A percentile compares a stretch with the other conserved stretches of the same genome.
Evolutionary conservation across 169 alveolate genomes (phyloP).

Genomic region (Eimeria praecox): DNA sequence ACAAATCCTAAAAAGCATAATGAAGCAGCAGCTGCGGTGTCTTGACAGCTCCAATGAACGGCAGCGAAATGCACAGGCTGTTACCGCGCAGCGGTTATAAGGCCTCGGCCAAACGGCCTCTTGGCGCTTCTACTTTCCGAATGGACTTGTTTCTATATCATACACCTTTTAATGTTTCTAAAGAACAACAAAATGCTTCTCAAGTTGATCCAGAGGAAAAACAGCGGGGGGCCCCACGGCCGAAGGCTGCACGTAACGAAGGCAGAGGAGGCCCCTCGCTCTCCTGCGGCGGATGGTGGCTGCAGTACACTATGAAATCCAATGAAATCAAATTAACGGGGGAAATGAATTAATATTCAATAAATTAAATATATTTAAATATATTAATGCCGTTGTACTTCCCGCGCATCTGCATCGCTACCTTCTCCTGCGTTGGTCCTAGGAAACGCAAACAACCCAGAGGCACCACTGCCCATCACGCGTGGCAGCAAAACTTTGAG

Average conservation of each 20-base stretch:
- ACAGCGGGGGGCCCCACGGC: slow-evolving; percentile 49
- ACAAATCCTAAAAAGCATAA: not conserved
- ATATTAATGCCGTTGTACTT: too few species aligned
- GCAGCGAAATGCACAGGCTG: not conserved
- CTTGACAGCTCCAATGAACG: not conserved
- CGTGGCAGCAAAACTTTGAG: not conserved
- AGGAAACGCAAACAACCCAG: too few species aligned
- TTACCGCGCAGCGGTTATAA: not conserved
- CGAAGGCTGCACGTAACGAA: slow-evolving; percentile 13
- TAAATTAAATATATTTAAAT: too few species aligned
- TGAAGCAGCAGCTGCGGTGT: not conserved
- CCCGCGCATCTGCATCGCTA: not conserved
- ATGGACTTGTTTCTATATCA: not conserved
- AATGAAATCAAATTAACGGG: not conserved
- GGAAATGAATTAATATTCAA: too few species aligned
- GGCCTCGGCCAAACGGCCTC: not conserved
- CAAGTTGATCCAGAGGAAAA: not conserved
- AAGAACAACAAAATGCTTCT: not conserved
- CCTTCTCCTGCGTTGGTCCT: not conserved
- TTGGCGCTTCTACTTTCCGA: not conserved
- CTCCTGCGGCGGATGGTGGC: not conserved
- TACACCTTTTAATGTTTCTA: not conserved
- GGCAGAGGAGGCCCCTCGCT: slow-evolving; percentile 13
- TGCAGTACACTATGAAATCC: not conserved
- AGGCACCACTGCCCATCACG: not conserved